phyloP scores from a whole-genome alignment of 768 basidiomycete species.

The Mycena vitilis region DNA sequence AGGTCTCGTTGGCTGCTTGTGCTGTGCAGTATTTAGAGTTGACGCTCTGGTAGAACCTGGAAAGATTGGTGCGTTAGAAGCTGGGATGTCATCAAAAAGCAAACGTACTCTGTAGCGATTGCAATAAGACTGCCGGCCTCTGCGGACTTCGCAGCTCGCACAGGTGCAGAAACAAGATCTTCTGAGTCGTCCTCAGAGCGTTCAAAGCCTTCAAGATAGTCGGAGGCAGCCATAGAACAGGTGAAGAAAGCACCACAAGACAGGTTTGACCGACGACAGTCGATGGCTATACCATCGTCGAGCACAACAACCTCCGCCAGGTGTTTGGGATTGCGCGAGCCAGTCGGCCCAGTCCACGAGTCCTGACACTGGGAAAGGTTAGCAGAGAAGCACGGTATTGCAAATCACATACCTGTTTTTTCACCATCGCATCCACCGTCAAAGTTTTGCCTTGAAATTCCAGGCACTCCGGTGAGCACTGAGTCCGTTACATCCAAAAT shows the following conservation, averaged over 20 bases:
- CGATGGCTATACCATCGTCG: background rate
- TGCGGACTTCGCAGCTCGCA: background rate
- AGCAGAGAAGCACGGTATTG: background rate
- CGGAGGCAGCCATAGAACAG: background rate
- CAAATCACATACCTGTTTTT: background rate
- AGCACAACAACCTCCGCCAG: constrained; percentile 2
- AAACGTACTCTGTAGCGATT: background rate
- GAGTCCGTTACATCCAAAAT: background rate
- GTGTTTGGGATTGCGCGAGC: background rate
- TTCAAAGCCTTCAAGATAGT: constrained; percentile 1
- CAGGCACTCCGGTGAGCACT: background rate
- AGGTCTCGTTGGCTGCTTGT: no score
- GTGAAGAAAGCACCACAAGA: background rate
- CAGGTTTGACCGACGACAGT: constrained; percentile 11
- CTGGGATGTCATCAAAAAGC: background rate
- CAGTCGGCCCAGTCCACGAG: background rate
- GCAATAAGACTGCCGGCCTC: background rate
- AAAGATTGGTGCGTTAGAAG: no score
- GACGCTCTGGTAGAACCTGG: constrained; percentile 12
- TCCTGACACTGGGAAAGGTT: background rate
- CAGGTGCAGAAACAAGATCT: background rate
- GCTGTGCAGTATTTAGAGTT: background rate
- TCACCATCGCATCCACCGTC: background rate
- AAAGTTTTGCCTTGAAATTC: background rate
- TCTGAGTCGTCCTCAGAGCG: constrained; percentile 9